A percentile compares a stretch with the other conserved stretches of the same genome.
phyloP scores from a whole-genome alignment of 75 land plant genomes.

The Selaginella moellendorffii region DNA sequence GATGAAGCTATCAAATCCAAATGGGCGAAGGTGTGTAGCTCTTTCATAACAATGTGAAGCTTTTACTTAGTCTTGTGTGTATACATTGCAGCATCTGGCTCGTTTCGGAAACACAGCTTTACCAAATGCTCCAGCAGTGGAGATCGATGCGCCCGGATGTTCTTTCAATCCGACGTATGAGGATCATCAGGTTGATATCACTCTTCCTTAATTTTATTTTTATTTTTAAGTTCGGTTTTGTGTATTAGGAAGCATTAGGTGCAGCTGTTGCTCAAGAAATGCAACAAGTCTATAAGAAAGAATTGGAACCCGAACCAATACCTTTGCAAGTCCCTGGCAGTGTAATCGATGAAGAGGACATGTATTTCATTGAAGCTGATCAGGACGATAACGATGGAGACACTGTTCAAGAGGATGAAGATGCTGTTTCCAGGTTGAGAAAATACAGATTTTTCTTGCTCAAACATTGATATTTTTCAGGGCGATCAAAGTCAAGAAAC shows the following conservation, averaged over 20 bases:
- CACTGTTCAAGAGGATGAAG: constrained; percentile 18
- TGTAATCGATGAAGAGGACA: constrained; percentile 39
- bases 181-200: constrained; percentile 57
- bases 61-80: not conserved
- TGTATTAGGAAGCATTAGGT: constrained; percentile 80
- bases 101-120: not conserved
- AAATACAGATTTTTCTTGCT: not conserved
- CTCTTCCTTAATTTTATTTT: not conserved
- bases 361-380: constrained; percentile 52
- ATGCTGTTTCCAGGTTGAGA: not conserved
- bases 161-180: constrained; percentile 83
- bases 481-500: constrained; percentile 47
- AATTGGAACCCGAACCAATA: constrained; percentile 64
- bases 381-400: constrained; percentile 26
- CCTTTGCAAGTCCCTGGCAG: constrained; percentile 39
- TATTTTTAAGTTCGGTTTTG: not conserved
- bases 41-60: not conserved
- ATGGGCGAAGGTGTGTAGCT: not conserved
- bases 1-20: not conserved
- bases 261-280: constrained; percentile 88
- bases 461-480: no score
- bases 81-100: not conserved
- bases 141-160: constrained; percentile 75
- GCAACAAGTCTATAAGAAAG: constrained; percentile 64
- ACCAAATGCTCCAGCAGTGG: constrained; percentile 45